A percentile compares a stretch with the other conserved stretches of the same genome.
Conservation (phyloP, 1,284 basidiomycete genomes). For the Sporisorium exsertum region DNA sequence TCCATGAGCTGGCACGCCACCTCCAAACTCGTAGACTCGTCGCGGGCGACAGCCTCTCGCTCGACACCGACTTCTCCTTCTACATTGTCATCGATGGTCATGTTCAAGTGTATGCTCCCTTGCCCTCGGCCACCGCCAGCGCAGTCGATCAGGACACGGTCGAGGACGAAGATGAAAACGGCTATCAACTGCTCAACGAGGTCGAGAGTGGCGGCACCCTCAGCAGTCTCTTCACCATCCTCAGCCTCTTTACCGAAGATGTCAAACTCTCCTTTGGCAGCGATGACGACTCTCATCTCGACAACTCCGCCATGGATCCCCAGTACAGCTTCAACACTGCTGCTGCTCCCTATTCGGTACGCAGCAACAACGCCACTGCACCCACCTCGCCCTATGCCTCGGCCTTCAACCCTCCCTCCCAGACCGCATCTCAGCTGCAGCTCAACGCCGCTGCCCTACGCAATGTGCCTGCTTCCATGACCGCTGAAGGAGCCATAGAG, state of each 20-base stretch:
- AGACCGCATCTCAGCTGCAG: conserved; percentile 53
- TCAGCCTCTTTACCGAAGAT: conserved; percentile 95
- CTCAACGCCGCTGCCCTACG: conserved; percentile 56
- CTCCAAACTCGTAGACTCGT: conserved; percentile 66
- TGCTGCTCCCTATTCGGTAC: background rate
- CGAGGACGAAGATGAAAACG: conserved; percentile 60
- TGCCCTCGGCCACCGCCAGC: conserved; percentile 31
- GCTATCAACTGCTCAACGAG: conserved; percentile 67
- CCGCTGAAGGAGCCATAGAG: conserved; percentile 49
- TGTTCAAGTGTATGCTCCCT: conserved; percentile 67
- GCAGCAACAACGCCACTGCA: conserved; percentile 18
- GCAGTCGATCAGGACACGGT: conserved; percentile 19
- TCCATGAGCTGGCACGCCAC: conserved; percentile 68
- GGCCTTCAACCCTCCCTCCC: conserved; percentile 44
- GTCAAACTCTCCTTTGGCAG: conserved; percentile 79
- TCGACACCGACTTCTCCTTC: conserved; percentile 66
- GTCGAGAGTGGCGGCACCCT: conserved; percentile 76
- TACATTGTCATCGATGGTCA: conserved; percentile 69
- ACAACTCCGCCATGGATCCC: conserved; percentile 24
- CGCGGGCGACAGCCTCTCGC: conserved; percentile 64
- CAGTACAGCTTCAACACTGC: conserved; percentile 9
- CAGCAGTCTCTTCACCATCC: conserved; percentile 94
- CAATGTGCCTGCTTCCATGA: conserved; percentile 53
- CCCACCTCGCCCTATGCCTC: conserved; percentile 42
- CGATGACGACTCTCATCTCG: conserved; percentile 36